Evolutionary conservation across 495 filamentous ascomycete species (phyloP).

Genomic region (Terfezia boudieri): DNA sequence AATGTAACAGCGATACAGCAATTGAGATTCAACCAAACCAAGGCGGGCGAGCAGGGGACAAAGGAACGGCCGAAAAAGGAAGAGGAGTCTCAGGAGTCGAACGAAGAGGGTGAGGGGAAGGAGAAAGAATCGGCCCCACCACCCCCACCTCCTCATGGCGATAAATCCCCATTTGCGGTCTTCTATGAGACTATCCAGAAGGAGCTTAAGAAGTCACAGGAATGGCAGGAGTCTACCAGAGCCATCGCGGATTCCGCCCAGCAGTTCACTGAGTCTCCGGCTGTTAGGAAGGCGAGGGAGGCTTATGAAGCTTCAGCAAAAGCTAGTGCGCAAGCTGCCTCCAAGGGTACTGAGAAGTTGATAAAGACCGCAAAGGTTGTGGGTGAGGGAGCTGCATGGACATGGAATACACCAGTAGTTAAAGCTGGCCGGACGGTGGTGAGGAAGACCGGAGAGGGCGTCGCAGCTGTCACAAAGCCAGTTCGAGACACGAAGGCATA

Average conservation of each 20-base stretch:
- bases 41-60: constrained; percentile 14
- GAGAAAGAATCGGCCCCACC: constrained; percentile 47
- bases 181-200: constrained; percentile 83
- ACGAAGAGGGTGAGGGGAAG: constrained; percentile 26
- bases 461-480: constrained; percentile 84
- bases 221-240: constrained; percentile 98
- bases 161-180: constrained; percentile 95
- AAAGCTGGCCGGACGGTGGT: constrained; percentile 80
- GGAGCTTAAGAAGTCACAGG: constrained; percentile 92
- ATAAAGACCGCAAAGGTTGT: constrained; percentile 69
- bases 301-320: constrained; percentile 69
- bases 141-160: constrained; percentile 81
- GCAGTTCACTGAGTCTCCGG: constrained; percentile 82
- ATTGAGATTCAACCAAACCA: neutral
- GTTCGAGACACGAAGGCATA: constrained; percentile 84
- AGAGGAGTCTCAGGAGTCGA: constrained; percentile 27
- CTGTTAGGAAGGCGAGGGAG: constrained; percentile 61
- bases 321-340: constrained; percentile 35
- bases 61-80: constrained; percentile 27
- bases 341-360: constrained; percentile 50
- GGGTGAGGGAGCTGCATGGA: constrained; percentile 80
- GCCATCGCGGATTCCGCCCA: constrained; percentile 70
- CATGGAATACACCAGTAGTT: constrained; percentile 84
- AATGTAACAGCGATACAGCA: constrained; percentile 12
- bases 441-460: constrained; percentile 54